Percentiles rank a stretch among this genome's conserved stretches.
Conservation (phyloP, 345 rosid genomes). For the Arabis hirsuta region DNA sequence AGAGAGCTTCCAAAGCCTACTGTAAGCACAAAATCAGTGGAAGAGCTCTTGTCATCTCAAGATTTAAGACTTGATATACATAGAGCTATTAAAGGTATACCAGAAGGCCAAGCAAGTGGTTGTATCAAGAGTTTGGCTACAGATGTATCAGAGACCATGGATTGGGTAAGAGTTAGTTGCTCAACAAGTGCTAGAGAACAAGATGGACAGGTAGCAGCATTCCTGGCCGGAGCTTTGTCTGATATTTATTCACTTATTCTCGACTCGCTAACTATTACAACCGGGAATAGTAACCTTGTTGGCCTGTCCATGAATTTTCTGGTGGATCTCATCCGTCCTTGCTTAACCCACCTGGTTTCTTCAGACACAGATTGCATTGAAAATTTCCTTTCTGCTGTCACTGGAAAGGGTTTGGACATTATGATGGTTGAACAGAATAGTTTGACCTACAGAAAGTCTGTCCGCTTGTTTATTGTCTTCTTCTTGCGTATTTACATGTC, state of each 20-base stretch:
- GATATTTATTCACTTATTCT: conserved; percentile 66
- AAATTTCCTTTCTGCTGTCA: conserved; percentile 55
- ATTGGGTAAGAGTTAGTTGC: conserved; percentile 62
- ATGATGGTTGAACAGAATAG: conserved; percentile 39
- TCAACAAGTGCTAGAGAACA: conserved; percentile 31
- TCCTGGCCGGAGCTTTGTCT: conserved; percentile 70
- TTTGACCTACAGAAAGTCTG: conserved; percentile 45
- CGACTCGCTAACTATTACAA: conserved; percentile 69
- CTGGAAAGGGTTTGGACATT: conserved; percentile 48
- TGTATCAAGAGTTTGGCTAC: conserved; percentile 60
- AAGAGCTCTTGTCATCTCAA: conserved; percentile 56
- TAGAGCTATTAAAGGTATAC: conserved; percentile 63
- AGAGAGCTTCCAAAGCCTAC: conserved; percentile 31
- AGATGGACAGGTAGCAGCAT: conserved; percentile 58
- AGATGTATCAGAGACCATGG: conserved; percentile 65
- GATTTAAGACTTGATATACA: conserved; percentile 62
- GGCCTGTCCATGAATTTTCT: conserved; percentile 63
- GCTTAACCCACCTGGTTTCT: conserved; percentile 59
- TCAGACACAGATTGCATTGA: conserved; percentile 49
- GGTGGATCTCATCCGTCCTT: conserved; percentile 58
- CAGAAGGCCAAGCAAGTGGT: conserved; percentile 90
- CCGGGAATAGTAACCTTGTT: conserved; percentile 72
- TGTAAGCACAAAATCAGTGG: conserved; percentile 53
- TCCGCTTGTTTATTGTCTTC: conserved; percentile 65
- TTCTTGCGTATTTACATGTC: conserved; percentile 74